Conservation (phyloP, 805 yeast genomes). For the Saturnispora gosingensis region DNA sequence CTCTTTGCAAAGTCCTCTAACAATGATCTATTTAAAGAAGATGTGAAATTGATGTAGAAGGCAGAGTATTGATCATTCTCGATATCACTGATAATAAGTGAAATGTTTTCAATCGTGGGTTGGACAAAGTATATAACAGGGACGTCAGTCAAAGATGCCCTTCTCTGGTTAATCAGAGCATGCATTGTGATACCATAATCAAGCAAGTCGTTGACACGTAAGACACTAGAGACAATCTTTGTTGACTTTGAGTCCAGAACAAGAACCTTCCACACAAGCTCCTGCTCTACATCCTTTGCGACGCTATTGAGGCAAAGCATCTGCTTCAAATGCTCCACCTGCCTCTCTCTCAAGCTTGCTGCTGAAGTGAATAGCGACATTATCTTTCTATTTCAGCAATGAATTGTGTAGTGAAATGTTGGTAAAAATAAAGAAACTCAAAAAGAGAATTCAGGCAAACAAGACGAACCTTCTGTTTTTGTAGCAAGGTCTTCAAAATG, state of each 20-base stretch:
- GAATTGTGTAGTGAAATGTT: not conserved
- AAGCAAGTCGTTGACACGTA: slow-evolving; percentile 83
- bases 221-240: slow-evolving; percentile 79
- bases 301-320: slow-evolving; percentile 69
- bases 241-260: slow-evolving; percentile 76
- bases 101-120: slow-evolving; percentile 73
- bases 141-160: slow-evolving; percentile 88
- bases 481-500: not conserved
- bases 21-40: slow-evolving; percentile 64
- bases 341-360: slow-evolving; percentile 23
- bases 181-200: slow-evolving; percentile 91
- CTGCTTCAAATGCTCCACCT: slow-evolving; percentile 47
- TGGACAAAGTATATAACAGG: slow-evolving; percentile 89
- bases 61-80: slow-evolving; percentile 67
- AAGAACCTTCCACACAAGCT: slow-evolving; percentile 83
- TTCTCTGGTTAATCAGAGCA: slow-evolving; percentile 54
- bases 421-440: not conserved
- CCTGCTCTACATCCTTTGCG: slow-evolving; percentile 54
- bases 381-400: not conserved
- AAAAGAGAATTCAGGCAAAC: not conserved
- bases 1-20: slow-evolving; percentile 83
- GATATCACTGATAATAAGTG: slow-evolving; percentile 62
- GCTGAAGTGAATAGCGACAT: slow-evolving; percentile 16
- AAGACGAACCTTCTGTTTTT: not conserved
- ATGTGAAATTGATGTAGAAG: slow-evolving; percentile 78